phyloP scores from a whole-genome alignment of 148 eudicot genomes.

The Chenopodium quinoa region DNA sequence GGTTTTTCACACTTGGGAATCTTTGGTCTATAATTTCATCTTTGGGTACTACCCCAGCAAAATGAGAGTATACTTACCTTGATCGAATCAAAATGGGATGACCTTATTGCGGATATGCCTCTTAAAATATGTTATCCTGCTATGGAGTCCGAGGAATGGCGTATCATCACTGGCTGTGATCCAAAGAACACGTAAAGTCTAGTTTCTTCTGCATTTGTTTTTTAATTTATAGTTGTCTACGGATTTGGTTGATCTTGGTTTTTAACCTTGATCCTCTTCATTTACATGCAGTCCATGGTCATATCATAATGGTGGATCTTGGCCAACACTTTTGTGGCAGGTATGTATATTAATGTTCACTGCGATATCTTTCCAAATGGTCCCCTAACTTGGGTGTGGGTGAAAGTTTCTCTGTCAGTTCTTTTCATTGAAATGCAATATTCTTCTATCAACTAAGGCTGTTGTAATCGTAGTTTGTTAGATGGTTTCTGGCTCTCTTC shows the following conservation, averaged over 20 bases:
- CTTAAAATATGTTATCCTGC: constrained; percentile 94
- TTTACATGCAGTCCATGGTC: constrained; percentile 79
- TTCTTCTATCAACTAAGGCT: neutral
- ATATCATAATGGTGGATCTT: constrained; percentile 95
- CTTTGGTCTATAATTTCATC: constrained; percentile 77
- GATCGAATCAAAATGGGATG: constrained; percentile 93
- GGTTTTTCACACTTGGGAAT: constrained; percentile 82
- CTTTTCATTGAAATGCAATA: neutral
- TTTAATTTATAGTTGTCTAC: neutral
- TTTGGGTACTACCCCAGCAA: constrained; percentile 57
- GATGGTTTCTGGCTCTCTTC: neutral
- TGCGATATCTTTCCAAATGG: neutral
- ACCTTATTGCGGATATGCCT: constrained; percentile 77
- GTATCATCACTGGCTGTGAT: constrained; percentile 86
- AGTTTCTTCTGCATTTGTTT: neutral
- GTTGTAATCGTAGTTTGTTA: neutral
- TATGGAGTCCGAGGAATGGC: constrained; percentile 83
- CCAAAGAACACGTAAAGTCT: constrained; percentile 81
- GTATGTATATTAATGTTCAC: constrained; percentile 27
- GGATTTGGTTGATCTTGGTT: neutral
- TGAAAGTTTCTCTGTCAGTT: neutral
- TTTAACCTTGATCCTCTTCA: neutral
- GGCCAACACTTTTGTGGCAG: constrained; percentile 98
- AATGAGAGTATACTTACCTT: constrained; percentile 65
- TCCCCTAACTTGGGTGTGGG: neutral